phyloP scores from a whole-genome alignment of 2,329 filamentous ascomycete genomes.

The Zelopaecilomyces penicillatus region DNA sequence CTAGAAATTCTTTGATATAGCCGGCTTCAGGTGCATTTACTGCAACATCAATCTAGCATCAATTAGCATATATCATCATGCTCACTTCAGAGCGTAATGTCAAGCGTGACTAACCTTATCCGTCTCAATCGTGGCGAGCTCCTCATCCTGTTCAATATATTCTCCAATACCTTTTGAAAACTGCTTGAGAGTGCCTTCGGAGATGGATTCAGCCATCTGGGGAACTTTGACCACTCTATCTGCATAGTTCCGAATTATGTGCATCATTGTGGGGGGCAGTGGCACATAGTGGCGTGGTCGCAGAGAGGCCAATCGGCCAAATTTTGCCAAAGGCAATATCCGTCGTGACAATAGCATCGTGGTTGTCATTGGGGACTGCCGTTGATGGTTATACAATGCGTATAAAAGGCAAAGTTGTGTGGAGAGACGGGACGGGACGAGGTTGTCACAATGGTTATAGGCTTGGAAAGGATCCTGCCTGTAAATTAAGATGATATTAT shows the following conservation, averaged over 20 bases:
- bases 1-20: constrained; percentile 84
- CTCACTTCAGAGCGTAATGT: no score
- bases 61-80: no score
- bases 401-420: constrained; percentile 1
- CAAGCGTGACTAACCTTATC: constrained; percentile 89
- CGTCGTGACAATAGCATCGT: constrained; percentile 5
- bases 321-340: constrained; percentile 2
- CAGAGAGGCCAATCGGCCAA: constrained; percentile 6
- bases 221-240: constrained; percentile 88
- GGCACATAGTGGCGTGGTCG: constrained; percentile 14
- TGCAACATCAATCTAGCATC: constrained; percentile 82
- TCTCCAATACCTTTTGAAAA: constrained; percentile 91
- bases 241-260: constrained; percentile 56
- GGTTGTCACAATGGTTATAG: constrained; percentile 1
- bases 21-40: constrained; percentile 91
- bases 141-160: constrained; percentile 89
- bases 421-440: neutral
- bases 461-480: no score
- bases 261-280: constrained; percentile 44
- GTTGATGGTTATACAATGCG: neutral
- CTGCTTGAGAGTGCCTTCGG: constrained; percentile 92
- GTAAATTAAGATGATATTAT: constrained; percentile 6
- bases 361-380: neutral
- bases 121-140: constrained; percentile 97
- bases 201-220: constrained; percentile 97